Conservation (phyloP, 768 basidiomycete species). For the Candolleomyces aberdarensis region DNA sequence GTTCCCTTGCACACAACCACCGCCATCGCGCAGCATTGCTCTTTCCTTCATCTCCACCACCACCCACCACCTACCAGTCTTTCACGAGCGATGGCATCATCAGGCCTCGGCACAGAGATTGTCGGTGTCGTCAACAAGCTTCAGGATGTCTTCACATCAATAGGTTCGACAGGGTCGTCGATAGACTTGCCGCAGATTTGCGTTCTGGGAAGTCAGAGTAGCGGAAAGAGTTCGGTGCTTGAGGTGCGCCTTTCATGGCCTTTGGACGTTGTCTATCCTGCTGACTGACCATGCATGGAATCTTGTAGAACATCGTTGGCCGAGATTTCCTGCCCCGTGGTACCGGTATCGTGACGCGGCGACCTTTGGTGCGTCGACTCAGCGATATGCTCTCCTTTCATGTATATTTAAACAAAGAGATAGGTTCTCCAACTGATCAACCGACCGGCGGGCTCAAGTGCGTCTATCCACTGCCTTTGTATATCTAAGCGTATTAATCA, state of each 20-base stretch:
- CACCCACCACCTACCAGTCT: conserved; percentile 13
- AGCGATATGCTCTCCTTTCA: not conserved
- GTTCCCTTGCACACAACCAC: conserved; percentile 8
- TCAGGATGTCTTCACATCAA: conserved; percentile 85
- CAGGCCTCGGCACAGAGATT: conserved; percentile 79
- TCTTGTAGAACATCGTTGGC: conserved; percentile 87
- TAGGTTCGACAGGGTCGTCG: conserved; percentile 71
- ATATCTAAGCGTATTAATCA: conserved; percentile 12
- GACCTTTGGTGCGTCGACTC: conserved; percentile 72
- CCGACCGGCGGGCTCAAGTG: conserved; percentile 50
- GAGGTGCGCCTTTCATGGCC: conserved; percentile 51
- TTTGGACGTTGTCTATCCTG: not conserved
- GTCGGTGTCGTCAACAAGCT: conserved; percentile 83
- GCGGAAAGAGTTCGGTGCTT: conserved; percentile 90
- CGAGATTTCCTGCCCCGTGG: conserved; percentile 98
- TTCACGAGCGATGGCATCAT: conserved; percentile 40
- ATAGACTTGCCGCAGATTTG: conserved; percentile 94
- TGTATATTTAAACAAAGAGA: conserved; percentile 2
- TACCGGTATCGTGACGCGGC: conserved; percentile 96
- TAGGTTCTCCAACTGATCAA: conserved; percentile 95
- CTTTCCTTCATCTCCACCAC: conserved; percentile 14
- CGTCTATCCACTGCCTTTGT: not conserved
- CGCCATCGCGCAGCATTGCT: not conserved
- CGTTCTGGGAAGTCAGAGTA: conserved; percentile 88
- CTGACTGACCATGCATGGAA: conserved; percentile 9